These are phyloP conservation scores for Lactuca sativa DNA, from an alignment of 129 eudicot species.

Conservation along the genomic window DNA sequence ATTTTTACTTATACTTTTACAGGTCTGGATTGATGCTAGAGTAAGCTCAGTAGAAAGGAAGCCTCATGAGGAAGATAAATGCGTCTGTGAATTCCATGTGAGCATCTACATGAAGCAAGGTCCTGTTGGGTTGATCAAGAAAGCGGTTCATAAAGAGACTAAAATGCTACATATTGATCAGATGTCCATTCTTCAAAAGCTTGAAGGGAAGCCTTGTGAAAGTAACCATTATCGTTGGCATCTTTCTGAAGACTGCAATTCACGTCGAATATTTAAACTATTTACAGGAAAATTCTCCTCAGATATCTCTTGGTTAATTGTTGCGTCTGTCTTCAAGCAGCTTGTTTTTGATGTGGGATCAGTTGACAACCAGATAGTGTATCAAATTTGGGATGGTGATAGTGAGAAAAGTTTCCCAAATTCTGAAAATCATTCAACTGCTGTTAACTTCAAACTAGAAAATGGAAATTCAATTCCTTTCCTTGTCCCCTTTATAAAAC, in stretches of 20 bases:
- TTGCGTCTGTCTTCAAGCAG: conserved; percentile 67
- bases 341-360: conserved; percentile 69
- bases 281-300: conserved; percentile 70
- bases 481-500: conserved; percentile 39
- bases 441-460: conserved; percentile 64
- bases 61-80: conserved; percentile 63
- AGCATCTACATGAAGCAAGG: conserved; percentile 65
- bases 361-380: conserved; percentile 58
- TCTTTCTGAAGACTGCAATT: conserved; percentile 66
- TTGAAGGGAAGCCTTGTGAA: conserved; percentile 70
- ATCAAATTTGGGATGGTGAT: conserved; percentile 62
- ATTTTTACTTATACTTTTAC: conserved; percentile 7
- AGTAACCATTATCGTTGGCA: conserved; percentile 73
- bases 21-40: conserved; percentile 90
- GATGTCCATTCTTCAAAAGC: conserved; percentile 66
- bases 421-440: conserved; percentile 36
- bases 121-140: conserved; percentile 46
- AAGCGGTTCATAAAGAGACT: conserved; percentile 52
- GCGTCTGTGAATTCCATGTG: conserved; percentile 68
- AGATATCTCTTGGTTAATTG: conserved; percentile 84
- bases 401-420: conserved; percentile 22
- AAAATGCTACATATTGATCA: conserved; percentile 50
- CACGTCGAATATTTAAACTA: conserved; percentile 54
- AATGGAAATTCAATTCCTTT: conserved; percentile 47
- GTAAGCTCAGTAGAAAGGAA: conserved; percentile 84